These are phyloP conservation scores for Triadica sebifera DNA, from an alignment of 345 rosid species.

Conservation along the genomic window DNA sequence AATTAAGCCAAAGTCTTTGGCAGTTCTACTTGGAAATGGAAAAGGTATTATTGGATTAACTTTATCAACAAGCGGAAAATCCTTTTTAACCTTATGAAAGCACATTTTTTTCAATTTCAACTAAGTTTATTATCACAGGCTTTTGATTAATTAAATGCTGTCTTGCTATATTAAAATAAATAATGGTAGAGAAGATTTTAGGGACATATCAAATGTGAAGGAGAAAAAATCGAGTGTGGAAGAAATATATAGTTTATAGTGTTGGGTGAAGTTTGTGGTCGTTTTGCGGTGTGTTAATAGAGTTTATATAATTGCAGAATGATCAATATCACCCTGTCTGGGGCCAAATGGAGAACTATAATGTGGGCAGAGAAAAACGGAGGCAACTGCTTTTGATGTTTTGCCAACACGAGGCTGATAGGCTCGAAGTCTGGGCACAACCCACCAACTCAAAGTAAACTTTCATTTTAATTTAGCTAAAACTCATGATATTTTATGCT, in stretches of 20 bases:
- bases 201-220: conserved; percentile 2
- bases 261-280: background rate
- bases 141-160: background rate
- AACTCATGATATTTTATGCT: background rate
- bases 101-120: background rate
- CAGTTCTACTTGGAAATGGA: background rate
- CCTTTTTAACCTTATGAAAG: background rate
- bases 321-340: conserved; percentile 82
- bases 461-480: background rate
- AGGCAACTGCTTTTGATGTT: conserved; percentile 93
- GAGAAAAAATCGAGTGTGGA: background rate
- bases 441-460: conserved; percentile 82
- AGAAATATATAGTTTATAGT: background rate
- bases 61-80: background rate
- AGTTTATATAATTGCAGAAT: conserved; percentile 44
- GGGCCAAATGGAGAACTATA: conserved; percentile 93
- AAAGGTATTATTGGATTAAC: background rate
- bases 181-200: background rate
- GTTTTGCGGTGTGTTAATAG: conserved; percentile 21
- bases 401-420: conserved; percentile 96
- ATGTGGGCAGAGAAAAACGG: conserved; percentile 73
- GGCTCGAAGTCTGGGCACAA: conserved; percentile 99
- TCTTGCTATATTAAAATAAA: background rate
- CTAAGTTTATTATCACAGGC: background rate
- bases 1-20: background rate